Base-by-base conservation (phyloP, 140 eudicot species). In the Oenanthe javanica region DNA sequence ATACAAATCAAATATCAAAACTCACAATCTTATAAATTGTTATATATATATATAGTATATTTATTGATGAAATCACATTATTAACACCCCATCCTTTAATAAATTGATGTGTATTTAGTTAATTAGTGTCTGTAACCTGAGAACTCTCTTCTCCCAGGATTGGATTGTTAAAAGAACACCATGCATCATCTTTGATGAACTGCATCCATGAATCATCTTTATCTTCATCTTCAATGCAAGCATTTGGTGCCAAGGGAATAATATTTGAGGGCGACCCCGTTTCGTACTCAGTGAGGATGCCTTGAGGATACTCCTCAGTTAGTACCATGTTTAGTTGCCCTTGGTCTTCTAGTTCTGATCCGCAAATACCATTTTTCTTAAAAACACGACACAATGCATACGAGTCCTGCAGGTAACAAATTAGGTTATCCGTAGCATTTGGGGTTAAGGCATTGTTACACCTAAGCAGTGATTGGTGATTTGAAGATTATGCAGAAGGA, bases 131-230 rank as follows among this genome's bases (percentile, higher is more conserved):
- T 23, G 92, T 80, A 40, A 75, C 40, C 16, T 85, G 90, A 23
- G 89, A 80, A 45, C 72, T 55, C 2, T 85, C 87, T 61, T 81
- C 86, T 19, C 59, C 78, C 11, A 61, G 84, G 23, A 80, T 75
- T 0, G 80, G 57, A 72, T 78, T 73, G 80, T 76, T 82, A 10
- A 91, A 88, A 64, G 93, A 87, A 84, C 92, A 90, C 97, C 97
- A 93, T 10, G 91, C 93, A 77, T 93, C 98, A 25, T 93, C 98
- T 49, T 92, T 91, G 43, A 93, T 91, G 84, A 93, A 93, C 83
- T 91, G 94, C 98, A 93, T 93, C 98, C 98, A 93, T 14, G 98
- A 91, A 36, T 93, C 97, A 42, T 93, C 97, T 82, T 92, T 90
- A 50, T 91, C 96, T 6, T 89, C 94, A 46, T 92, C 91, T 4